Percentiles rank a stretch among this genome's conserved stretches.
Evolutionary conservation across 805 yeast species (phyloP).

Genomic region (Lachancea sp.): DNA sequence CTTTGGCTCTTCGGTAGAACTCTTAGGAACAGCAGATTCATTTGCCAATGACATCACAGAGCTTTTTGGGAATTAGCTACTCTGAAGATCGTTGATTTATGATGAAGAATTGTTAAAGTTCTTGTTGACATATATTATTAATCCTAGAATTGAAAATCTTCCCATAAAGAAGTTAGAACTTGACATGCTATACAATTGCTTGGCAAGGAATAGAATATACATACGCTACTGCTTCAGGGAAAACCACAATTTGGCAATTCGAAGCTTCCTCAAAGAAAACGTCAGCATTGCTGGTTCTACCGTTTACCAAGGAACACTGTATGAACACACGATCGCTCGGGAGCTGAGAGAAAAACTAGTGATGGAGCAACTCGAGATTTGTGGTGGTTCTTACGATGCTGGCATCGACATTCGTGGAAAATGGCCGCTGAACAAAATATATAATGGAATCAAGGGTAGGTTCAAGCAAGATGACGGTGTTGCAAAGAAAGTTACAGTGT

Average conservation of each 20-base stretch:
- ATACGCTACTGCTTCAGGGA: not conserved
- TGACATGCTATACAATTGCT: not conserved
- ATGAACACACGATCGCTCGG: slow-evolving; percentile 30
- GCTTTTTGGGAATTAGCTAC: too few relatives aligned
- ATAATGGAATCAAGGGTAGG: slow-evolving; percentile 5
- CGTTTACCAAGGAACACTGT: slow-evolving; percentile 31
- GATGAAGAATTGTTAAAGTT: too few relatives aligned
- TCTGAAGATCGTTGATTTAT: not conserved
- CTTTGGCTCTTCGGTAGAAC: not conserved
- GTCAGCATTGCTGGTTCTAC: slow-evolving; percentile 21
- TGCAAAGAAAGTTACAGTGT: slow-evolving; percentile 17
- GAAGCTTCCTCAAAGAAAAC: slow-evolving; percentile 18
- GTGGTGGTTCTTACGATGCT: slow-evolving; percentile 32
- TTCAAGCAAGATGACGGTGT: slow-evolving; percentile 4
- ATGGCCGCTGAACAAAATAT: slow-evolving; percentile 22
- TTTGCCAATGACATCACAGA: slow-evolving; percentile 3
- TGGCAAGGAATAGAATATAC: not conserved
- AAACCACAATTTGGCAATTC: slow-evolving; percentile 15
- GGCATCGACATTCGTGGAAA: slow-evolving; percentile 31
- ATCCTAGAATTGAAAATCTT: too few relatives aligned
- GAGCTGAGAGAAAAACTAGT: slow-evolving; percentile 26
- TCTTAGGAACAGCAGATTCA: not conserved
- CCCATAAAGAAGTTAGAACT: too few relatives aligned
- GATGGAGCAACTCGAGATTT: slow-evolving; percentile 18
- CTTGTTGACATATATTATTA: too few relatives aligned